Evolutionary conservation across 2,329 filamentous ascomycete genomes (phyloP), one percentile per base, ranked within the genome.

Genomic region (Fusarium robinianum): DNA sequence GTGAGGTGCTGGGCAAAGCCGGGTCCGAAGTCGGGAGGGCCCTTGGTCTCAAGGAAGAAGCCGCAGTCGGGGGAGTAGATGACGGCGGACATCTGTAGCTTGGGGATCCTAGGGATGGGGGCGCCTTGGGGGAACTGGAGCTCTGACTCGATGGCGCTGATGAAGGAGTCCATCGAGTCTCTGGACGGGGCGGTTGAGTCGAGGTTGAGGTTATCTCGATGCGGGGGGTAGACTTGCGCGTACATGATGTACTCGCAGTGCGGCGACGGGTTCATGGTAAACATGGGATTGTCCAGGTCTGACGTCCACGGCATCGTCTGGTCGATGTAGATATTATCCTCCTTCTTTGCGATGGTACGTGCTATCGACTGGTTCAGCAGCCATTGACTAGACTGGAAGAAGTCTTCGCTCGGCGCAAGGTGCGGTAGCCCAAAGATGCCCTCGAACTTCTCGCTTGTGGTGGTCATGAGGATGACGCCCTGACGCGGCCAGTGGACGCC

Each of bases 401-500:
- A 83, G 34, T 80, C 73, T 4, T 72, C 63, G 14, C 72, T 67
- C 0, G 88, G 78, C 1, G 87, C 76, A 37, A 99, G 78, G 67
- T 97, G 90, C 17, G 94, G 91, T 32, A 97, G 72, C 3, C 85
- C 87, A 65, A 95, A 95, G 42, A 97, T 85, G 29, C 94, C 91
- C n/a, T 86, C 83, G 62, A 94, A 94, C 72, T 95, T 96, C 63
- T 96, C 88, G 67, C 90, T 96, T 33, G 90, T 92, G 1, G 92
- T 96, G 2, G 87, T 88, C 63, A 97, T 72, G 23, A 97, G 72
- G 35, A 94, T 81, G 10, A 83, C 80, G 2, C 94, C 94, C 51
- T 87, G 81, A n/a, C 80, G 78, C 24, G 87, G 84, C 76, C 90
- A 95, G 71, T 97, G 92, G 4, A 95, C 79, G 4, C 94, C 94